phyloP scores from a whole-genome alignment of 2,329 filamentous ascomycete species.

The Fusarium albosuccineum region DNA sequence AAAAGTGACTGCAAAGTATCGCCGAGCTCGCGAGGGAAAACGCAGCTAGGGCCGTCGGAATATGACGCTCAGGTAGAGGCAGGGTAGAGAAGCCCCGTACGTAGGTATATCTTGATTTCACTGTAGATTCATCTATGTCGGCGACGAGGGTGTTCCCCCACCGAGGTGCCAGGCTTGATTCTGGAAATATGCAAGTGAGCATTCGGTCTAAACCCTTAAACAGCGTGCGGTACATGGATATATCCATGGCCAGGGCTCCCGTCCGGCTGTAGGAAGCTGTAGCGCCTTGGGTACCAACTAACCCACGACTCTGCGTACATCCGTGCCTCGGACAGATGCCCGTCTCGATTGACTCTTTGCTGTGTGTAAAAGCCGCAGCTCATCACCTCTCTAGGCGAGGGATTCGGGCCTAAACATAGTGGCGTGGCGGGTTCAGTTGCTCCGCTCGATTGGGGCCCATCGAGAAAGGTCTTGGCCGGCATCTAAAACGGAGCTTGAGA shows the following conservation, averaged over 20 bases:
- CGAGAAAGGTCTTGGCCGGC: constrained; percentile 34
- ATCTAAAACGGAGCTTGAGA: constrained; percentile 14
- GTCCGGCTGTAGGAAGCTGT: constrained; percentile 24
- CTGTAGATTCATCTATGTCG: constrained; percentile 4
- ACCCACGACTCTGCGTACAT: constrained; percentile 9
- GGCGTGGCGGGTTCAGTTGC: constrained; percentile 23
- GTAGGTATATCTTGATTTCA: constrained; percentile 5
- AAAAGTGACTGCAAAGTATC: constrained; percentile 28
- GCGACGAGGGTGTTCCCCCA: constrained; percentile 15
- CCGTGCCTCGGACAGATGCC: background rate
- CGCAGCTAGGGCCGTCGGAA: background rate
- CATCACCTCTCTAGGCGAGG: constrained; percentile 27
- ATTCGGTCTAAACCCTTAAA: constrained; percentile 34
- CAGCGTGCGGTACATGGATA: constrained; percentile 16
- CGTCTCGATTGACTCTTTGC: constrained; percentile 18
- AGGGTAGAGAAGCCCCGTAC: too few relatives aligned
- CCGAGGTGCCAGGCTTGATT: constrained; percentile 9
- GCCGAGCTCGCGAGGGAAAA: constrained; percentile 23
- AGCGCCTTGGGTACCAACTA: background rate
- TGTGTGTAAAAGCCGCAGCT: constrained; percentile 22
- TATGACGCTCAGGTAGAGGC: too few relatives aligned
- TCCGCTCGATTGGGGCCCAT: constrained; percentile 36
- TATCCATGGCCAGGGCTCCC: constrained; percentile 25
- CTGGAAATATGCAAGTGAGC: constrained; percentile 16
- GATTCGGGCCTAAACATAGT: constrained; percentile 40